A percentile compares a stretch with the other conserved stretches of the same genome.
Conservation (phyloP, 148 eudicot genomes). For the Nepenthes mirabilis region DNA sequence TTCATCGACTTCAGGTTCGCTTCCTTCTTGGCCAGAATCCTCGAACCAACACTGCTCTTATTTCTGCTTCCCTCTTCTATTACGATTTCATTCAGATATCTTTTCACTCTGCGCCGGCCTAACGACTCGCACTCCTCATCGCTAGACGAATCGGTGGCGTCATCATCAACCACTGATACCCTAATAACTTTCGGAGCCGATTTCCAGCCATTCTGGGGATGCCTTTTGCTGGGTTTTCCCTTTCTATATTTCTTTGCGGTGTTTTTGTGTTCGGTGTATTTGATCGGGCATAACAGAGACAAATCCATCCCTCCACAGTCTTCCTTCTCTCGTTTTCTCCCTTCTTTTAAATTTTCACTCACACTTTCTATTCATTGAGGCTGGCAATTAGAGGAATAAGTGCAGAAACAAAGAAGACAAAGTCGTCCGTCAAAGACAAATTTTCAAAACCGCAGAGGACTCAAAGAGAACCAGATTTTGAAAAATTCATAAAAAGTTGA, state of each 20-base stretch:
- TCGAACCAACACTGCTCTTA: too few relatives aligned
- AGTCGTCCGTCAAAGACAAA: too few relatives aligned
- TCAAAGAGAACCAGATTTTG: too few relatives aligned
- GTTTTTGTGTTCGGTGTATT: constrained; percentile 43
- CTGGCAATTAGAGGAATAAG: too few relatives aligned
- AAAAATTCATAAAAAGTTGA: too few relatives aligned
- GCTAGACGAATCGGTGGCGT: constrained; percentile 71
- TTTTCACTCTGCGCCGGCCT: constrained; percentile 44
- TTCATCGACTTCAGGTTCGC: constrained; percentile 13
- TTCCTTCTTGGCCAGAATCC: not conserved
- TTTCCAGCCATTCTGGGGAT: too few relatives aligned
- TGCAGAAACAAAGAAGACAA: too few relatives aligned
- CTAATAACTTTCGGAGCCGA: constrained; percentile 18
- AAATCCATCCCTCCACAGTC: not conserved
- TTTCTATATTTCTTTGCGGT: constrained; percentile 16
- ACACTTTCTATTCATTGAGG: not conserved
- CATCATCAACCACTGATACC: constrained; percentile 48
- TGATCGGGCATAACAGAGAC: constrained; percentile 31
- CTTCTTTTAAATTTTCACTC: not conserved
- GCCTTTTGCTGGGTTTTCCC: not conserved
- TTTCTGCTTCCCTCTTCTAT: constrained; percentile 12
- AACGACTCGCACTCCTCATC: constrained; percentile 52
- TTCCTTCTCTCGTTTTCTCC: not conserved
- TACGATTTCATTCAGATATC: constrained; percentile 41
- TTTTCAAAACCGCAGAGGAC: too few relatives aligned